Evolutionary conservation across 345 rosid species (phyloP).

Genomic region (Trapa bicornis): DNA sequence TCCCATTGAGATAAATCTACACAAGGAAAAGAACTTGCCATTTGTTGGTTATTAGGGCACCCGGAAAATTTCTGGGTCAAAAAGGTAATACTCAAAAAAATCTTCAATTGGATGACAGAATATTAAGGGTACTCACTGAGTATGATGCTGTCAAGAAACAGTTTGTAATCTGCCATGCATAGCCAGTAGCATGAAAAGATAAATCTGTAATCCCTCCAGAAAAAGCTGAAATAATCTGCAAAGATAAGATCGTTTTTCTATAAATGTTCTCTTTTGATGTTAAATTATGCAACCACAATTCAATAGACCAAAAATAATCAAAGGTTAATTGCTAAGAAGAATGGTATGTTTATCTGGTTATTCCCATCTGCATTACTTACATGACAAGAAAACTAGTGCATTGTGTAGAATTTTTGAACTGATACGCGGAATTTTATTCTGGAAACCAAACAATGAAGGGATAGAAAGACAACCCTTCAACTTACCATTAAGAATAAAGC

Average conservation of each 20-base stretch:
- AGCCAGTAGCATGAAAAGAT: conserved; percentile 79
- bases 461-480: neutral
- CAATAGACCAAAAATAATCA: neutral
- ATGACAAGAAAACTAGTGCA: neutral
- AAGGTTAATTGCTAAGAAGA: neutral
- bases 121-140: conserved; percentile 50
- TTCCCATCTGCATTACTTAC: neutral
- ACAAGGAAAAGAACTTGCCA: no score
- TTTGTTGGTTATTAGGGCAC: no score
- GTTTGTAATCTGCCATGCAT: conserved; percentile 83
- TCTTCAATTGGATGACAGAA: neutral
- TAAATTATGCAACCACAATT: neutral
- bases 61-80: no score
- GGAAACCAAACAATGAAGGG: neutral
- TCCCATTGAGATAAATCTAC: no score
- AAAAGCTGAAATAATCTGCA: conserved; percentile 83
- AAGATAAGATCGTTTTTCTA: neutral
- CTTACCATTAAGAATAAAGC: conserved; percentile 95
- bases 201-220: conserved; percentile 97
- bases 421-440: neutral
- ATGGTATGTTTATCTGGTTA: neutral
- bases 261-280: neutral
- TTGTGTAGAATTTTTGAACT: neutral
- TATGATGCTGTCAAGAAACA: conserved; percentile 91
- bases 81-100: neutral